Evolutionary conservation across 495 filamentous ascomycete species (phyloP).

Genomic region (Talaromyces borbonicus): DNA sequence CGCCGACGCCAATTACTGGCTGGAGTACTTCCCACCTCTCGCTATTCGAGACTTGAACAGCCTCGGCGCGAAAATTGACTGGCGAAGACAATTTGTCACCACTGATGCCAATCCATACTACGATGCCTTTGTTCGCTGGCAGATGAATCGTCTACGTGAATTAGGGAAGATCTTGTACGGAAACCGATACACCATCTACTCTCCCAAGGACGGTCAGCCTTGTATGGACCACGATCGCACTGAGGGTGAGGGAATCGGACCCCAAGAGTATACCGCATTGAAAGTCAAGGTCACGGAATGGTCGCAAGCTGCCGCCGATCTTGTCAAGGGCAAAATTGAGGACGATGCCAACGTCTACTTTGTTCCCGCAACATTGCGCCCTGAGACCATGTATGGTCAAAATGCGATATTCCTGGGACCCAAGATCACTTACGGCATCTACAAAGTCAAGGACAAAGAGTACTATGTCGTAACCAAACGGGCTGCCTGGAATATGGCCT

Average conservation of each 20-base stretch:
- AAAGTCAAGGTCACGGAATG: constrained; percentile 87
- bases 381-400: constrained; percentile 98
- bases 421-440: constrained; percentile 82
- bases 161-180: constrained; percentile 91
- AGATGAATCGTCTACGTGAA: constrained; percentile 89
- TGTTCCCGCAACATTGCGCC: constrained; percentile 81
- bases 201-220: constrained; percentile 91
- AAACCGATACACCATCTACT: constrained; percentile 90
- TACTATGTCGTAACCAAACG: constrained; percentile 80
- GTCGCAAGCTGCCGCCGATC: constrained; percentile 57
- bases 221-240: constrained; percentile 97
- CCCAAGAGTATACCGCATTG: constrained; percentile 87
- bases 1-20: constrained; percentile 79
- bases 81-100: constrained; percentile 84
- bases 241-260: constrained; percentile 80
- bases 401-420: constrained; percentile 93
- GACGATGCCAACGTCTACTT: constrained; percentile 76
- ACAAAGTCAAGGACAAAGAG: constrained; percentile 71
- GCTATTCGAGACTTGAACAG: constrained; percentile 72
- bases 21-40: constrained; percentile 76
- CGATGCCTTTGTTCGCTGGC: constrained; percentile 92
- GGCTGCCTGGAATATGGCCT: constrained; percentile 91
- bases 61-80: constrained; percentile 81
- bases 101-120: constrained; percentile 97
- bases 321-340: constrained; percentile 69